These are phyloP conservation scores for Anethum foeniculum DNA, from an alignment of 140 eudicot species.

Conservation along the genomic window DNA sequence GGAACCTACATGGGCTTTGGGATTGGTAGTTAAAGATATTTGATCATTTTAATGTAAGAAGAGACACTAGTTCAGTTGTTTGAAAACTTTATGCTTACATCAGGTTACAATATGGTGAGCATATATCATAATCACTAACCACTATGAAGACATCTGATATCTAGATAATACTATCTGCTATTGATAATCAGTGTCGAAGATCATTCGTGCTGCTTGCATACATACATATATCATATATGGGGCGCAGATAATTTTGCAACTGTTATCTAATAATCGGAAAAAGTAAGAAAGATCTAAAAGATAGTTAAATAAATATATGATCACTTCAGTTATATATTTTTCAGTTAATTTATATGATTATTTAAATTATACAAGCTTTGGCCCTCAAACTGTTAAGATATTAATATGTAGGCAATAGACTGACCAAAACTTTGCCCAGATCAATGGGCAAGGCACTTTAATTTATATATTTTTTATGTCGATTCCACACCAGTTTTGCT, in stretches of 20 bases:
- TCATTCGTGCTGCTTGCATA: not conserved
- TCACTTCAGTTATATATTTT: not conserved
- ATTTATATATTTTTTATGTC: not conserved
- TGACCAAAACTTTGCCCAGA: not conserved
- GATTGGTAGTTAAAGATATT: not conserved
- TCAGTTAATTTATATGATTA: not conserved
- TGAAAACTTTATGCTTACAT: not conserved
- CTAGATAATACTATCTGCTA: not conserved
- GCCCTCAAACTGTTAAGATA: not conserved
- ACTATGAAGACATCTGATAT: not conserved
- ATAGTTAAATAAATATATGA: not conserved
- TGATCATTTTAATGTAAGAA: not conserved
- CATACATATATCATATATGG: not conserved
- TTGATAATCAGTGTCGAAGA: not conserved
- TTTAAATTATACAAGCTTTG: not conserved
- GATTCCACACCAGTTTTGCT: not conserved
- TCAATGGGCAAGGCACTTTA: not conserved
- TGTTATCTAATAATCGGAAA: not conserved
- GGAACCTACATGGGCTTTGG: not conserved
- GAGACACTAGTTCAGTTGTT: not conserved
- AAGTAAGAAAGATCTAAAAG: not conserved
- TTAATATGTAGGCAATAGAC: not conserved
- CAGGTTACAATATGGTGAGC: not conserved
- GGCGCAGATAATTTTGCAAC: not conserved
- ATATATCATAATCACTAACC: not conserved